Evolutionary conservation across 192 early-diverging fungal species (phyloP), one percentile per base, ranked within the genome.

Genomic region (Coemansia sp.): DNA sequence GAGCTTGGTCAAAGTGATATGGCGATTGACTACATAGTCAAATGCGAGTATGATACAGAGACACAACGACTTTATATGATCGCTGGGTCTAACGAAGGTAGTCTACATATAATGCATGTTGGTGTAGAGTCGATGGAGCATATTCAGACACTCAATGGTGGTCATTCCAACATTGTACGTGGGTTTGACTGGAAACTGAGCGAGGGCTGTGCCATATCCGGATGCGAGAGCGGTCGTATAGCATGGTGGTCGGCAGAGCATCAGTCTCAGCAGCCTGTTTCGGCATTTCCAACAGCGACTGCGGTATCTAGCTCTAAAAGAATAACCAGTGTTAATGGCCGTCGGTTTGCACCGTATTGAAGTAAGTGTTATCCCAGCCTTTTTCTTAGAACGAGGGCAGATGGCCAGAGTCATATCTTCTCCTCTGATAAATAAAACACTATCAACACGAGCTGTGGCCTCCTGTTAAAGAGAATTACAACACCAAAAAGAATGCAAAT

Each of bases 151-250:
- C 67, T 98, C 41, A 73, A 84, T n/a, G 88, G 84, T 10, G 95
- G 88, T 7, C 95, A 98, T 58, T 69, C 73, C n/a, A 95, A 92
- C 50, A 84, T 97, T 65, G 90, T 98, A 55, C 82, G 97, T 26
- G 88, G 86, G 6, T 82, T 88, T 49, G 74, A 60, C 65, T 96
- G 93, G 93, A 83, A 94, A 50, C 59, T 84, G 7, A 49, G 68
- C 49, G 65, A 81, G 5, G 82, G 85, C 24, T 75, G 75, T 48
- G 76, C 93, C 24, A 73, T 90, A 18, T 85, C 91, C 1, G 91
- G 93, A 14, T 91, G 89, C 18, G 94, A 96, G 62, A 93, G 93
- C 65, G 86, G 88, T 9, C 82, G 77, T 22, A 68, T 97, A 9
- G 83, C 86, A 25, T 68, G 87, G 38, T 97, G 93, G 93, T 61